Conservation (phyloP, 2,329 filamentous ascomycete genomes). For the Canariomyces notabilis region DNA sequence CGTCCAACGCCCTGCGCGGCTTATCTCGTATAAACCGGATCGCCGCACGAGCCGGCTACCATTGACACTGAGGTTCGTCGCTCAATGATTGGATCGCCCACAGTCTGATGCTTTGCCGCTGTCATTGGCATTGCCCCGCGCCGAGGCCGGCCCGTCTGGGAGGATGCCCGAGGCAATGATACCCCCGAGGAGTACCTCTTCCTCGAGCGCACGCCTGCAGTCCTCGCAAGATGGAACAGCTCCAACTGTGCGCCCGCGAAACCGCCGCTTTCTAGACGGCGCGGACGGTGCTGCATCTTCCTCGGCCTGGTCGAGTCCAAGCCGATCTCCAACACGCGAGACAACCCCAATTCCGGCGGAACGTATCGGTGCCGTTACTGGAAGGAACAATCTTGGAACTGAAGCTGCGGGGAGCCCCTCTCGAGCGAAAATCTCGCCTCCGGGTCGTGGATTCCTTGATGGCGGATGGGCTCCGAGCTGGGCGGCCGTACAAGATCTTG, state of each 20-base stretch:
- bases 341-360: constrained; percentile 46
- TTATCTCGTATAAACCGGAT: not conserved
- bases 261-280: constrained; percentile 40
- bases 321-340: constrained; percentile 33
- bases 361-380: constrained; percentile 32
- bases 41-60: not conserved
- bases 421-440: constrained; percentile 21
- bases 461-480: constrained; percentile 50
- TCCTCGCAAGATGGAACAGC: constrained; percentile 39
- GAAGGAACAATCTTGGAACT: constrained; percentile 22
- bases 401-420: constrained; percentile 12
- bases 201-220: constrained; percentile 41
- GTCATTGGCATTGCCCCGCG: constrained; percentile 24
- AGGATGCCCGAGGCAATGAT: constrained; percentile 26
- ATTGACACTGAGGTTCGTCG: not conserved
- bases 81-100: not conserved
- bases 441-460: constrained; percentile 42
- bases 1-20: not conserved
- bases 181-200: constrained; percentile 31
- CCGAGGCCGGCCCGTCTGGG: constrained; percentile 27
- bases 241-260: constrained; percentile 44
- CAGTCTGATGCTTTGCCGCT: constrained; percentile 16
- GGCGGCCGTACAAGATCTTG: constrained; percentile 52
- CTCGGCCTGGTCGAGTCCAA: constrained; percentile 26
- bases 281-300: constrained; percentile 27